A percentile compares a stretch with the other conserved stretches of the same genome.
These are phyloP conservation scores for Murraya paniculata DNA, from an alignment of 345 rosid genomes.

Conservation along the genomic window DNA sequence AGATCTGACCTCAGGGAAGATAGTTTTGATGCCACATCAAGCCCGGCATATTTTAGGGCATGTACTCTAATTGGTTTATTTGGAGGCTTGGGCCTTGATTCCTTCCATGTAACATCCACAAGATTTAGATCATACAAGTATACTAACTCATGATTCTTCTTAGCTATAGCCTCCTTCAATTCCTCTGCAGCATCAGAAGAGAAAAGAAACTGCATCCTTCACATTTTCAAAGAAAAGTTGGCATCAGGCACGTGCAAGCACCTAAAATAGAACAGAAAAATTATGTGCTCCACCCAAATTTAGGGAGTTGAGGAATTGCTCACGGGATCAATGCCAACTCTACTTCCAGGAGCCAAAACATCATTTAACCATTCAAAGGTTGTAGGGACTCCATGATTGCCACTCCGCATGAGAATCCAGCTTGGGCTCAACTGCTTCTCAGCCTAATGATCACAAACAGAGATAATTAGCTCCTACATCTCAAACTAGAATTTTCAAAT, in stretches of 20 bases:
- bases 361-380: constrained; percentile 88
- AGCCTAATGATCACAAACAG: constrained; percentile 46
- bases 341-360: constrained; percentile 79
- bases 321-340: constrained; percentile 97
- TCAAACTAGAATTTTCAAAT: neutral
- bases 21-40: constrained; percentile 72
- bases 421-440: constrained; percentile 74
- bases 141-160: constrained; percentile 78
- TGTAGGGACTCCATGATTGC: constrained; percentile 81
- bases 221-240: constrained; percentile 40
- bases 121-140: constrained; percentile 69
- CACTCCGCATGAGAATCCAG: constrained; percentile 97
- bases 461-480: neutral
- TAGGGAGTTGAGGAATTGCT: constrained; percentile 38
- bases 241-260: constrained; percentile 33
- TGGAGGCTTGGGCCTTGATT: constrained; percentile 80
- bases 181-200: constrained; percentile 95
- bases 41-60: constrained; percentile 82
- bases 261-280: constrained; percentile 2
- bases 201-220: constrained; percentile 99
- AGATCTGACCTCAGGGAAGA: constrained; percentile 65
- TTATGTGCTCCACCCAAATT: neutral
- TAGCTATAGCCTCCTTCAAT: constrained; percentile 70
- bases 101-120: constrained; percentile 92
- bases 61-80: constrained; percentile 73